Evolutionary conservation across 208 protist species (phyloP).

Genomic region (Leishmania amazonensis): DNA sequence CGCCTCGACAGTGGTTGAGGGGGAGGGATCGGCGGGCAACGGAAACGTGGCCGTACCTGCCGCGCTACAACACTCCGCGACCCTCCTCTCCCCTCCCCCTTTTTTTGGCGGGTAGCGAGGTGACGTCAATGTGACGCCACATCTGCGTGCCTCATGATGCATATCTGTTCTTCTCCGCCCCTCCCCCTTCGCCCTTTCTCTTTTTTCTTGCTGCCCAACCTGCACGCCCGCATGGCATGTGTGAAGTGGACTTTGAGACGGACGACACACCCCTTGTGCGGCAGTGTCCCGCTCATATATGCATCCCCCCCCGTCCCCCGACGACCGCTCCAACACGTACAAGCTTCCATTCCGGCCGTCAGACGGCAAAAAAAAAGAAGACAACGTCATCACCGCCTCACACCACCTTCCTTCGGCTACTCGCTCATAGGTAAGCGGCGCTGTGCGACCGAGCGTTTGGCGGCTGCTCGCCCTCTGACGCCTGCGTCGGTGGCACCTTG

Average conservation of each 20-base stretch:
- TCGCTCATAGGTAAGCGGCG: not conserved
- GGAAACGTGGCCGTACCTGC: not conserved
- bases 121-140: not conserved
- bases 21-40: not conserved
- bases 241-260: not conserved
- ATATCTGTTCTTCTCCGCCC: not conserved
- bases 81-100: not conserved
- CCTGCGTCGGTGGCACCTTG: not conserved
- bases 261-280: not conserved
- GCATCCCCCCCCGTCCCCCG: not conserved
- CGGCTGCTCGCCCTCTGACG: not conserved
- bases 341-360: not conserved
- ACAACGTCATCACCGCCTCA: not conserved
- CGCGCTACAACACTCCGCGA: not conserved
- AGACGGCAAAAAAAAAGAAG: not conserved
- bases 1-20: not conserved
- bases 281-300: not conserved
- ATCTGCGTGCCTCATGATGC: not conserved
- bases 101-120: not conserved
- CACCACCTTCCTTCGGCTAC: not conserved
- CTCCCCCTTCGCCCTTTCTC: not conserved
- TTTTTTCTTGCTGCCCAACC: not conserved
- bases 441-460: not conserved
- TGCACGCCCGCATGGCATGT: not conserved
- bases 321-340: slow-evolving; percentile 4